Percentiles rank a stretch among this genome's conserved stretches.
Evolutionary conservation across 2,329 filamentous ascomycete genomes (phyloP).

Genomic region (Ramularia collo-cygni): DNA sequence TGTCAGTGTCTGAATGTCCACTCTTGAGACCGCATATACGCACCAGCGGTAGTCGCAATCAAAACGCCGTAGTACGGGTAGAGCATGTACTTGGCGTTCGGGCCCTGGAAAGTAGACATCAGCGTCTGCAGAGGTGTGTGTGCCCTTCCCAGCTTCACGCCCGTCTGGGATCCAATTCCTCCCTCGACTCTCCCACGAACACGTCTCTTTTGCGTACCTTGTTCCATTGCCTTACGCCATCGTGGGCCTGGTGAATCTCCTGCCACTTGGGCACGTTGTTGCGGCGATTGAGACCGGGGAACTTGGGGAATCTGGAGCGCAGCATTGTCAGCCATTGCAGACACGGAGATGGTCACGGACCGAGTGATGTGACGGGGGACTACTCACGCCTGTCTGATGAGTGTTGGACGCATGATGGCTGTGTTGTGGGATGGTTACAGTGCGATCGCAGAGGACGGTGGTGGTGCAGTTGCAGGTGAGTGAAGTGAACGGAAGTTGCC

Average conservation of each 20-base stretch:
- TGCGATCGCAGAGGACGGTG: too few species aligned
- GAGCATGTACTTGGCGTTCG: constrained; percentile 58
- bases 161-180: neutral
- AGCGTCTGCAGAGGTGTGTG: constrained; percentile 8
- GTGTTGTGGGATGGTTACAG: constrained; percentile 3
- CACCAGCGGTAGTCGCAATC: constrained; percentile 44
- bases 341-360: neutral
- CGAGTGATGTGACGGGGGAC: constrained; percentile 11
- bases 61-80: constrained; percentile 58
- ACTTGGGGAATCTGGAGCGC: constrained; percentile 13
- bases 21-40: constrained; percentile 30
- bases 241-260: constrained; percentile 66
- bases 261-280: constrained; percentile 73
- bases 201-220: constrained; percentile 54
- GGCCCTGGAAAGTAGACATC: constrained; percentile 42
- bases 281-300: constrained; percentile 55
- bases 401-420: constrained; percentile 25
- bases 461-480: constrained; percentile 1
- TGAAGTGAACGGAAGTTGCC: constrained; percentile 2
- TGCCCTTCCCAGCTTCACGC: neutral
- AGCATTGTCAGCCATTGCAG: constrained; percentile 6
- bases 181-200: constrained; percentile 1
- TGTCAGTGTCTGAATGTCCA: constrained; percentile 2
- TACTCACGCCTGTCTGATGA: constrained; percentile 38
- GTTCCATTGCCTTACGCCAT: constrained; percentile 66